These are phyloP conservation scores for Venturia oleaginea DNA, from an alignment of 2,329 filamentous ascomycete species.

Conservation along the genomic window DNA sequence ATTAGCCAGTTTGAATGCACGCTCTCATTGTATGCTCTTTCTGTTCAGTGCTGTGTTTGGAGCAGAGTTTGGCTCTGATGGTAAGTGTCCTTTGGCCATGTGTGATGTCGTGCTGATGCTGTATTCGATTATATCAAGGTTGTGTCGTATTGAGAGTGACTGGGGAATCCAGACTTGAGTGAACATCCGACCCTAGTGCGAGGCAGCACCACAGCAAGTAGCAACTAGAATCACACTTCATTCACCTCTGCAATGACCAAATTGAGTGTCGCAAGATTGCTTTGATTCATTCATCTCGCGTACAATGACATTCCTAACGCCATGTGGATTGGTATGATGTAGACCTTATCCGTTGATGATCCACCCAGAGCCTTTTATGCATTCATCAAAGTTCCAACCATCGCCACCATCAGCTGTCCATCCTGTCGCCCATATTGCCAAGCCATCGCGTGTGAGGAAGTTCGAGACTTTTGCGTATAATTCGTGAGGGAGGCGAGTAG, in stretches of 20 bases:
- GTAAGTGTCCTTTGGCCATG: too few species aligned
- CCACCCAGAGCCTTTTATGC: constrained; percentile 5
- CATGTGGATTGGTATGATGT: constrained; percentile 3
- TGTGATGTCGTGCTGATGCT: too few species aligned
- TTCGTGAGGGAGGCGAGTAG: constrained; percentile 37
- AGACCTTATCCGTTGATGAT: neutral
- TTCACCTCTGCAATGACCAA: neutral
- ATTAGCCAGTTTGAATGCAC: too few species aligned
- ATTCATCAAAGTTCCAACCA: neutral
- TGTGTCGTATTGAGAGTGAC: too few species aligned
- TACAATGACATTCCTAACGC: constrained; percentile 5
- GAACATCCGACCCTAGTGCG: neutral
- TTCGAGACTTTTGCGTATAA: neutral
- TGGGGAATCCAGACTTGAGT: neutral
- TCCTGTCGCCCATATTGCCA: constrained; percentile 3
- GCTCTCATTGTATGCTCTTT: too few species aligned
- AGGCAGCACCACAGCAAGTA: neutral
- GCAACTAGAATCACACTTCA: too few species aligned
- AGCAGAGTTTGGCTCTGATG: too few species aligned
- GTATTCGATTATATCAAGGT: too few species aligned
- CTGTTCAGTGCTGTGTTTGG: too few species aligned
- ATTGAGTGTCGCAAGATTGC: neutral
- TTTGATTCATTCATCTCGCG: constrained; percentile 4
- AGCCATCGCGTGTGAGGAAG: constrained; percentile 1
- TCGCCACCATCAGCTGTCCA: neutral